Percentiles rank a stretch among this genome's conserved stretches.
Conservation (phyloP, 768 basidiomycete species). For the Podaxis rugospora region DNA sequence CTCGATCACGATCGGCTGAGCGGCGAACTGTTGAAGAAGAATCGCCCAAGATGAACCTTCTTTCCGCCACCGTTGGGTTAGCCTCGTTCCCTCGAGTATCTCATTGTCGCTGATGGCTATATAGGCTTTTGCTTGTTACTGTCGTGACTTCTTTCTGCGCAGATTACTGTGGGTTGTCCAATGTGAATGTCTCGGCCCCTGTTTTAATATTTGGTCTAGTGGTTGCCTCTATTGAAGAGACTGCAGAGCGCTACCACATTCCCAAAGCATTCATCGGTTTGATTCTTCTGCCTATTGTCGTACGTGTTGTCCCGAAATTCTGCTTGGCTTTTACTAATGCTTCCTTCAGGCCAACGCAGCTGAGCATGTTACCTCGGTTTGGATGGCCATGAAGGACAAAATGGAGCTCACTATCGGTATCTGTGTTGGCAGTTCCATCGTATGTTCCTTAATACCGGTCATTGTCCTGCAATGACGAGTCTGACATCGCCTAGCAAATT, state of each 20-base stretch:
- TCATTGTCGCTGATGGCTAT: neutral
- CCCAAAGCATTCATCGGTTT: slow-evolving; percentile 85
- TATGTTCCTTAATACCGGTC: slow-evolving; percentile 28
- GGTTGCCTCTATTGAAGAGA: slow-evolving; percentile 91
- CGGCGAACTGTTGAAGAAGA: slow-evolving; percentile 22
- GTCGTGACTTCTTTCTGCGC: slow-evolving; percentile 86
- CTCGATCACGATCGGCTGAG: neutral
- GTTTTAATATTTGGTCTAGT: slow-evolving; percentile 41
- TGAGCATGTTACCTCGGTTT: slow-evolving; percentile 82
- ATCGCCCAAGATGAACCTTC: slow-evolving; percentile 62
- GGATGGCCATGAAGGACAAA: slow-evolving; percentile 78
- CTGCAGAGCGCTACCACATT: slow-evolving; percentile 73
- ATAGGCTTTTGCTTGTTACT: slow-evolving; percentile 68
- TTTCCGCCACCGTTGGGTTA: slow-evolving; percentile 56
- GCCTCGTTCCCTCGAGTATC: slow-evolving; percentile 21
- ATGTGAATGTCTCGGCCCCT: neutral
- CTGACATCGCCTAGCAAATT: slow-evolving; percentile 58
- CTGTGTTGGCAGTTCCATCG: slow-evolving; percentile 79
- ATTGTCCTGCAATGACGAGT: neutral
- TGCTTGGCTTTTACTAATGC: neutral
- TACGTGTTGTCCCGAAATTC: slow-evolving; percentile 26
- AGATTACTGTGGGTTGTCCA: slow-evolving; percentile 63
- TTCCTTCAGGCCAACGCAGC: slow-evolving; percentile 65
- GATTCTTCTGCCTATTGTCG: slow-evolving; percentile 85
- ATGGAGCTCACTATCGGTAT: slow-evolving; percentile 72